Evolutionary conservation across 2,329 filamentous ascomycete genomes (phyloP).

Genomic region (Celoporthe dispersa): DNA sequence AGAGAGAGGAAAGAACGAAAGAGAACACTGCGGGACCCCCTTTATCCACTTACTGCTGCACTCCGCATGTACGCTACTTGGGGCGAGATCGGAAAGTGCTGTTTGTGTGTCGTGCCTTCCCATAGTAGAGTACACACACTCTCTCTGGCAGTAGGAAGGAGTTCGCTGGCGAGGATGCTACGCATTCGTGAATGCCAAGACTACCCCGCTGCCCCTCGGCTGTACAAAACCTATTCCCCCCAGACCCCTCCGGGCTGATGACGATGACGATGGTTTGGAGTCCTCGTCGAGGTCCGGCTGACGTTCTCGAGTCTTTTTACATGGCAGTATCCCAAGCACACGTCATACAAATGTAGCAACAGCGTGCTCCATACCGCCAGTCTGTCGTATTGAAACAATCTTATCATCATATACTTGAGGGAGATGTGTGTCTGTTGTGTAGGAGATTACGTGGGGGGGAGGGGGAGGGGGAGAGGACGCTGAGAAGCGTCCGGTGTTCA

Average conservation of each 20-base stretch:
- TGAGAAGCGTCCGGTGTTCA: background rate
- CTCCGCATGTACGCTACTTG: background rate
- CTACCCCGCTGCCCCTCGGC: background rate
- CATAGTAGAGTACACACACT: no score
- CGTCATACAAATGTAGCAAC: conserved; percentile 1
- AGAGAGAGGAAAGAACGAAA: background rate
- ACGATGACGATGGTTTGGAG: background rate
- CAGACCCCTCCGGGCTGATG: background rate
- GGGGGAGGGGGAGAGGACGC: background rate
- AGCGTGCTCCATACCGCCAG: background rate
- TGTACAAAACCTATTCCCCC: background rate
- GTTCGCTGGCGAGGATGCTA: background rate
- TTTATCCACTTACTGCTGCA: background rate
- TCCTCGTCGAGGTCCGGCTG: background rate
- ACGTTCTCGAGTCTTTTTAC: background rate
- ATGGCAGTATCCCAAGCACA: background rate
- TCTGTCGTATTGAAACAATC: background rate
- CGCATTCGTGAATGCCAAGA: background rate
- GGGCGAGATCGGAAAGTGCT: no score
- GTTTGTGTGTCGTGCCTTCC: background rate
- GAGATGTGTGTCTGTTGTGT: background rate
- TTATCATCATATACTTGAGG: background rate
- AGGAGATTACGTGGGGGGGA: background rate
- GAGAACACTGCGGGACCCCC: no score
- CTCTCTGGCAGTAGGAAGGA: background rate